Base-by-base conservation (phyloP, 768 basidiomycete genomes). In the Cystobasidium ongulense region DNA sequence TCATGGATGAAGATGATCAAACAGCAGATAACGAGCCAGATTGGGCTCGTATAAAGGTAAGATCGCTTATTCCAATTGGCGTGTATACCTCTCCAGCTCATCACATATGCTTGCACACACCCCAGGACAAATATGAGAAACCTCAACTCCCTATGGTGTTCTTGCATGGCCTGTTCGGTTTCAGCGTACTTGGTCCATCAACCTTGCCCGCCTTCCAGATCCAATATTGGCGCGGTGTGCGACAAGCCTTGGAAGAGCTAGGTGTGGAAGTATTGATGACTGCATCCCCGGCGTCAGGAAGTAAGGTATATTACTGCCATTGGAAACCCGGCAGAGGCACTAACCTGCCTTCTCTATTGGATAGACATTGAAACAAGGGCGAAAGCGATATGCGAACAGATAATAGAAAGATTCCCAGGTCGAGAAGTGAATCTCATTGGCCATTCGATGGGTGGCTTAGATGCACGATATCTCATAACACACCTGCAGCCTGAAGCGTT, bases 191-290 rank as follows among this genome's bases (percentile, higher is more conserved):
- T 57, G 53, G 54, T 10, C 38, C 29, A 18, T 41, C 74, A 41
- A 36, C 23, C 17, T 15, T 66, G 25, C 59, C 63, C 0, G 25
- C 17, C 41, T 59, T 74, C 18, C 43, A 50, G 25, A 3, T 52
- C 38, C 13, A 78, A 91, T 93, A 99, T 81, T 99, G 96, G 96
- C 86, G 95, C 41, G 96, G 96, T 7, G 95, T 99, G 76, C 89
- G 90, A 78, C 91, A 97, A 80, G 92, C 90, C 21, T 84, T 99
- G 7, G 88, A 94, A 78, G 85, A 89, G 41, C 92, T 90, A 79
- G 94, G 92, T 21, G 86, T 86, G 15, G 89, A 98, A 80, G 90
- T 97, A 39, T 86, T 98, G 78, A 90, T 97, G 78, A 92, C 93
- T 0, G 87, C 92, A 17, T 94, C 98, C 0, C 94, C 96, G 0